phyloP scores from a whole-genome alignment of 345 rosid genomes.

The Zanthoxylum bungeanum region DNA sequence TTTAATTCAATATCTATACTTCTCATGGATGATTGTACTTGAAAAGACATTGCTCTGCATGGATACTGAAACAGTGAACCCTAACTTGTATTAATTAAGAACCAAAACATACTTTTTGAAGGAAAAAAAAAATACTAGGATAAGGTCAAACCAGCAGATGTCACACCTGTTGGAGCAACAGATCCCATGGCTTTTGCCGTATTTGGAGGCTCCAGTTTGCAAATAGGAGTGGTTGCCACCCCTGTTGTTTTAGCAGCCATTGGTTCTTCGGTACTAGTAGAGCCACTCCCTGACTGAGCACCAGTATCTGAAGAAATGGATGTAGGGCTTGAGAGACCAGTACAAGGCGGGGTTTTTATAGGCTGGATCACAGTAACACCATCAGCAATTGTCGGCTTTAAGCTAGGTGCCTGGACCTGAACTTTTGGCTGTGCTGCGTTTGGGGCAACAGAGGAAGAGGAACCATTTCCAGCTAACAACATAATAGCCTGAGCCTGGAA shows the following conservation, averaged over 20 bases:
- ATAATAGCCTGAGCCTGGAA: constrained; percentile 87
- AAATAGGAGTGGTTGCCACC: constrained; percentile 24
- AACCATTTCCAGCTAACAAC: constrained; percentile 66
- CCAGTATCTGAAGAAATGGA: constrained; percentile 60
- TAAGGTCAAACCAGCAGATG: constrained; percentile 56
- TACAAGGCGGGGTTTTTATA: too few species aligned
- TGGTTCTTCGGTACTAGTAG: constrained; percentile 44
- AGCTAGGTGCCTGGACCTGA: constrained; percentile 35
- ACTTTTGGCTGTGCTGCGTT: constrained; percentile 26
- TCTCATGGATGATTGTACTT: too few species aligned
- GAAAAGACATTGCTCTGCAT: too few species aligned
- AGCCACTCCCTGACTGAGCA: constrained; percentile 39
- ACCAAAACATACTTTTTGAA: not conserved
- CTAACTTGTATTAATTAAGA: too few species aligned
- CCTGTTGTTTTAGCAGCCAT: constrained; percentile 37
- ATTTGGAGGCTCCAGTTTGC: constrained; percentile 39
- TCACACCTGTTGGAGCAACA: constrained; percentile 31
- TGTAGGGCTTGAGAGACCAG: constrained; percentile 43
- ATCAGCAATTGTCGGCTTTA: constrained; percentile 28
- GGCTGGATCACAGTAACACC: constrained; percentile 25
- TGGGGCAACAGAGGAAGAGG: constrained; percentile 28
- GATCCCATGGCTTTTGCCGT: constrained; percentile 27
- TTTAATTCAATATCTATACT: not conserved
- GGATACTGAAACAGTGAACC: too few species aligned
- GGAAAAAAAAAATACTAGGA: not conserved